These are phyloP conservation scores for Sporothrix brasiliensis DNA, from an alignment of 2,329 filamentous ascomycete species.

Conservation along the genomic window DNA sequence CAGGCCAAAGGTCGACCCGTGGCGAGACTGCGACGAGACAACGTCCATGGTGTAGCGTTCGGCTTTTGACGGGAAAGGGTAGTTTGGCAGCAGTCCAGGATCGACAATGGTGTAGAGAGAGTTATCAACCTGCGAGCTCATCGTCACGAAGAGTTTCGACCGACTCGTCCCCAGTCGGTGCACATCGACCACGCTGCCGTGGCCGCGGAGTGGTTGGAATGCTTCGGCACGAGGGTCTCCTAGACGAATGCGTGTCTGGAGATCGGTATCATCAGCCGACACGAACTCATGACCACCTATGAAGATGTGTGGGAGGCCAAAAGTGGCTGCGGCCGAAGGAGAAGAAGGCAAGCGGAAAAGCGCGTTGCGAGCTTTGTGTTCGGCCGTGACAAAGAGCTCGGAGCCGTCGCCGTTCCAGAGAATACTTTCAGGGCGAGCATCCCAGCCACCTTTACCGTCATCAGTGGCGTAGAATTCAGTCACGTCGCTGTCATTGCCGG, in stretches of 20 bases:
- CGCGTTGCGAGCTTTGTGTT: conserved; percentile 65
- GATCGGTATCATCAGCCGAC: conserved; percentile 11
- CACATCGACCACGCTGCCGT: conserved; percentile 60
- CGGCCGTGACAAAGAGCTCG: conserved; percentile 72
- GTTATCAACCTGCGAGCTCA: conserved; percentile 72
- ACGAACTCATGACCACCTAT: conserved; percentile 42
- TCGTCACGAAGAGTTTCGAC: conserved; percentile 62
- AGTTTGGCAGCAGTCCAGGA: conserved; percentile 37
- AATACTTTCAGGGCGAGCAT: conserved; percentile 58
- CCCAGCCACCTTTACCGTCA: conserved; percentile 67
- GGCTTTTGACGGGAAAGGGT: neutral
- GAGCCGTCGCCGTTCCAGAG: conserved; percentile 62
- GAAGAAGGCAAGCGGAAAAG: conserved; percentile 65
- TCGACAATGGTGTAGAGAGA: conserved; percentile 67
- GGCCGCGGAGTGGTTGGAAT: conserved; percentile 35
- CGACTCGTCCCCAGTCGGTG: conserved; percentile 46
- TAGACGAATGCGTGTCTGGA: neutral
- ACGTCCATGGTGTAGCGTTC: conserved; percentile 42
- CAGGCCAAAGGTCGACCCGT: conserved; percentile 68
- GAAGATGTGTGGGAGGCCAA: conserved; percentile 53
- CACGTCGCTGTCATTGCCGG: conserved; percentile 47
- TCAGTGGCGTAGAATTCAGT: conserved; percentile 64
- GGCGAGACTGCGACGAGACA: conserved; percentile 66
- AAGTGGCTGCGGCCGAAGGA: conserved; percentile 45
- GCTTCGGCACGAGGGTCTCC: neutral